These are phyloP conservation scores for Metarhizium guizhouense DNA, from an alignment of 2,329 filamentous ascomycete species.

Conservation along the genomic window DNA sequence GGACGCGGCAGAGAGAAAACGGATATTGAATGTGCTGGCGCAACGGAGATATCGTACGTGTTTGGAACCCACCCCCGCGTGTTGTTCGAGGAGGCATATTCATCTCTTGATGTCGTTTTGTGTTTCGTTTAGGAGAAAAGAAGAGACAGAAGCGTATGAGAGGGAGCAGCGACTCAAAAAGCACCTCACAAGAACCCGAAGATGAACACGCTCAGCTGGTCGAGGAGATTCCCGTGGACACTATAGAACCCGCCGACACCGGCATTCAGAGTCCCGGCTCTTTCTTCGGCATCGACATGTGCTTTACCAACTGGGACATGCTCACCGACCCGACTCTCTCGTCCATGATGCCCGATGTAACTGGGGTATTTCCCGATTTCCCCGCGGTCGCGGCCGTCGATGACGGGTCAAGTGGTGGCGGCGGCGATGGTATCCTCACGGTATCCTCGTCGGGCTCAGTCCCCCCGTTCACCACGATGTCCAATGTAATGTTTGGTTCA, in stretches of 20 bases:
- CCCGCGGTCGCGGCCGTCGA: slow-evolving; percentile 3
- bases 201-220: background rate
- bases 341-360: slow-evolving; percentile 10
- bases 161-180: background rate
- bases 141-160: slow-evolving; percentile 22
- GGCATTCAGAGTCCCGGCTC: slow-evolving; percentile 7
- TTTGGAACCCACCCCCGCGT: no score
- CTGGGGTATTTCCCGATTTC: slow-evolving; percentile 6
- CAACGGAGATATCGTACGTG: slow-evolving; percentile 41
- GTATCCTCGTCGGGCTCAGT: background rate
- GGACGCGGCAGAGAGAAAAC: slow-evolving; percentile 43
- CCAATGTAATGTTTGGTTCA: slow-evolving; percentile 10
- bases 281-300: slow-evolving; percentile 14
- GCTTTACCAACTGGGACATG: slow-evolving; percentile 14
- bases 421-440: background rate
- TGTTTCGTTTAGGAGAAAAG: slow-evolving; percentile 18
- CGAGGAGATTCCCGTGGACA: background rate
- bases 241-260: background rate
- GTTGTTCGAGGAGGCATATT: no score
- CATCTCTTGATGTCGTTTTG: no score
- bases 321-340: slow-evolving; percentile 11
- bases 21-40: slow-evolving; percentile 43
- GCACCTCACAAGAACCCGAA: background rate
- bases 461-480: slow-evolving; percentile 1
- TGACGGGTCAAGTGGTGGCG: background rate